Percentiles rank a stretch among this genome's conserved stretches.
phyloP scores from a whole-genome alignment of 2,329 filamentous ascomycete species.

The Metarhizium guizhouense region DNA sequence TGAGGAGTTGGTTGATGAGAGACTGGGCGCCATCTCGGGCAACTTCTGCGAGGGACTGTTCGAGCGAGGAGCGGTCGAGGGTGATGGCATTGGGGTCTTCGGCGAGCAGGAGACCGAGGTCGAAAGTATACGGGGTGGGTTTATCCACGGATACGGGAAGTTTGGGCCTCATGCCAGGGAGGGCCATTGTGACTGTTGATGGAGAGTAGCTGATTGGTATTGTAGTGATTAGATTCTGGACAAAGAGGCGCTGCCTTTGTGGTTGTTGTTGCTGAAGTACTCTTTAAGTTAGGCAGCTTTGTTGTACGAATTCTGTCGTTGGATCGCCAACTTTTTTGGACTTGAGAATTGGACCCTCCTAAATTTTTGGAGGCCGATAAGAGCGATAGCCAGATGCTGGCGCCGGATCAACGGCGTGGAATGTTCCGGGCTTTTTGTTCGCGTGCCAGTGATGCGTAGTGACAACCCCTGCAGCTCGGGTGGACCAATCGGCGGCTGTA shows the following conservation, averaged over 20 bases:
- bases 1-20: constrained; percentile 89
- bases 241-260: constrained; percentile 3
- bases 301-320: background rate
- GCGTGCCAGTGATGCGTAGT: too few relatives aligned
- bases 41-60: constrained; percentile 59
- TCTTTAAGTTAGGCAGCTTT: too few relatives aligned
- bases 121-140: constrained; percentile 85
- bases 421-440: constrained; percentile 15
- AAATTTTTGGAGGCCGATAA: constrained; percentile 13
- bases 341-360: background rate
- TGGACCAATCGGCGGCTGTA: background rate
- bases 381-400: constrained; percentile 2
- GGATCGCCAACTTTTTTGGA: constrained; percentile 1
- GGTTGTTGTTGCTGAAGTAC: constrained; percentile 1
- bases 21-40: constrained; percentile 87
- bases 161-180: constrained; percentile 33
- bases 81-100: constrained; percentile 79
- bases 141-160: constrained; percentile 63
- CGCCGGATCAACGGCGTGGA: constrained; percentile 18
- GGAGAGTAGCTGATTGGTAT: background rate
- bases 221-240: background rate
- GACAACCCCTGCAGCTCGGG: background rate
- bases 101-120: constrained; percentile 79
- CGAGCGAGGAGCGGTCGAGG: constrained; percentile 43
- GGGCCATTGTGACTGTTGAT: constrained; percentile 20